Base-by-base conservation (phyloP, 768 basidiomycete species). In the Podaxis sp. region DNA sequence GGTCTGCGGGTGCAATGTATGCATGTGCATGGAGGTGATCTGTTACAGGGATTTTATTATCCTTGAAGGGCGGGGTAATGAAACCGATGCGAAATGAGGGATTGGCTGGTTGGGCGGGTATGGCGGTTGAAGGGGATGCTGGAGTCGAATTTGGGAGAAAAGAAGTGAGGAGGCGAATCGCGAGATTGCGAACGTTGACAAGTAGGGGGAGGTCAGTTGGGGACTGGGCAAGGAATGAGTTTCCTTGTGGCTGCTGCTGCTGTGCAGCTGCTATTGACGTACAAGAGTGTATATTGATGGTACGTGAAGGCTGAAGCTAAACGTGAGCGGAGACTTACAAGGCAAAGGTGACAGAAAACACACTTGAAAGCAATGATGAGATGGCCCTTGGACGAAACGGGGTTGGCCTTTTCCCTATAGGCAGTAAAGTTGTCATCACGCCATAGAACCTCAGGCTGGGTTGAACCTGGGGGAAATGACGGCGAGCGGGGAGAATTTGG, bases 1-100 rank as follows among this genome's bases (percentile, higher is more conserved):
- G 76, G 71, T 93, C 87, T 6, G 85, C 77, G 11, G 87, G 84
- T 12, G 76, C 77, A 55, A 91, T 80, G 70, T 85, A 91, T 5
- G 88, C 90, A 72, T 93, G 91, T 0, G 83, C 84, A 70, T 92
- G 90, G 27, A 91, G 80, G 70, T 92, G 90, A 72, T 91, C 90
- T 27, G 85, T 88, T 53, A 92, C 84, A 13, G 91, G 90, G 46
- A 91, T 90, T 71, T 89, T 90, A 74, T 75, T 84, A 70, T 92
- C 90, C 67, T 80, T 85, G 76, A 90, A 90, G 0, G 89, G 90
- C 15, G 88, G 85, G 0, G 89, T 89, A 64, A 91, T 91, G 76
- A 91, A 92, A 41, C 90, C 90, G 64, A 91, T 86, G 55, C 80
- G 83, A 67, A 88, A 85, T 25, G 74, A 72, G 51, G 76, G 68